Conservation (phyloP, 2,329 filamentous ascomycete species). For the Penicillium frequentans region DNA sequence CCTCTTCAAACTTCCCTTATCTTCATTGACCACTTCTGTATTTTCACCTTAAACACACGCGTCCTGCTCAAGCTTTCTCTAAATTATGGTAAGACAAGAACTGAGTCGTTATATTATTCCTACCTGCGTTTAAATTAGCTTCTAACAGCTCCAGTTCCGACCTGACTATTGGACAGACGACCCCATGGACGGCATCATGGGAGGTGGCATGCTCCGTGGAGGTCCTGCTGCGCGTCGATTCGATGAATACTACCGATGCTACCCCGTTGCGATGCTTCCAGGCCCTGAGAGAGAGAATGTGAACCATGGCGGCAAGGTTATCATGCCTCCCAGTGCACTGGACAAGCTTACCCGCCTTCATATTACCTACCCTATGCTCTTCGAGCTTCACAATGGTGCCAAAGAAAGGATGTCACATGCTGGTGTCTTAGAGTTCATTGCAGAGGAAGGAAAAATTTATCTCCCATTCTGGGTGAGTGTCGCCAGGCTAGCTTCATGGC, state of each 20-base stretch:
- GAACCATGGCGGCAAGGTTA: constrained; percentile 96
- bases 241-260: constrained; percentile 98
- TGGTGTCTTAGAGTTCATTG: constrained; percentile 95
- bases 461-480: constrained; percentile 82
- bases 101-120: not conserved
- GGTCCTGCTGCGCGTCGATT: constrained; percentile 68
- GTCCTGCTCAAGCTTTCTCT: not conserved
- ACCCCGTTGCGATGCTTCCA: constrained; percentile 90
- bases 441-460: constrained; percentile 95
- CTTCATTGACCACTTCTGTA: not conserved
- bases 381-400: constrained; percentile 90
- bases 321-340: constrained; percentile 91
- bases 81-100: constrained; percentile 26
- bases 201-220: constrained; percentile 54
- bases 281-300: constrained; percentile 84
- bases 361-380: constrained; percentile 95
- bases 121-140: not conserved
- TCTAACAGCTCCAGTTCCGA: constrained; percentile 40
- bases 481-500: not conserved
- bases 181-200: constrained; percentile 54
- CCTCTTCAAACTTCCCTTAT: not conserved
- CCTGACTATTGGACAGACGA: constrained; percentile 55
- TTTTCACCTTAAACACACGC: not conserved
- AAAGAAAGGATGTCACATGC: constrained; percentile 81
- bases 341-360: constrained; percentile 96